Base-by-base conservation (phyloP, 2,329 filamentous ascomycete species). In the Talaromyces atroroseus region DNA sequence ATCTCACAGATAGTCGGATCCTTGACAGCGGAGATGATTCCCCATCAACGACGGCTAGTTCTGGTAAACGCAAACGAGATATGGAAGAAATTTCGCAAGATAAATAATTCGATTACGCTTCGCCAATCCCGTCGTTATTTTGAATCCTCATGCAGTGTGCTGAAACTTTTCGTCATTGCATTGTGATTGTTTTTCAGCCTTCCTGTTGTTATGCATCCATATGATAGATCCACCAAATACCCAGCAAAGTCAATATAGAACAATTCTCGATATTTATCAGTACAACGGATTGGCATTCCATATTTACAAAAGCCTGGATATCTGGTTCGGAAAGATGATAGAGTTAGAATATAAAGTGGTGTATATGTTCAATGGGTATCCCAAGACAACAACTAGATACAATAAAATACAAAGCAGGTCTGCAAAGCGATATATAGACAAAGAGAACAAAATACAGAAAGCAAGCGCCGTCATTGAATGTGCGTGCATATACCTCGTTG, bases 1-100 rank as follows among this genome's bases (percentile, higher is more conserved):
- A 62, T 23, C 60, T 74, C 36, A 61, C 63, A 12, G 72, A 70
- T 5, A 74, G 71, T 21, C 67, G 61, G 38, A 53, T 67, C 12
- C 49, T 71, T 20, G 67, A 72, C 38, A 36, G 46, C 16, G 59
- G 65, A 45, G 58, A 66, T 46, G 40, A 62, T 12, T 46, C 50
- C 10, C 51, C 50, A 10, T 32, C 34, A 20, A 52, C 49, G 58
- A 59, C 44, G 58, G 52, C 42, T 49, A 49, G 16, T 14, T 49
- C 36, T 20, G 53, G 46, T 7, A 59, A 56, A 49, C 50, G 59
- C 38, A 61, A 61, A 51, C 58, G 58, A 34, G 56, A 58, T 34
- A 49, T 52, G 11, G 61, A 61, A 20, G 54, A 57, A n/a, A 12
- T 51, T 57, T 14, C 24, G 18, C 20, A 36, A 50, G 29, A 54